Evolutionary conservation across 768 basidiomycete genomes (phyloP).

Genomic region (Cystofilobasidium ferigula): DNA sequence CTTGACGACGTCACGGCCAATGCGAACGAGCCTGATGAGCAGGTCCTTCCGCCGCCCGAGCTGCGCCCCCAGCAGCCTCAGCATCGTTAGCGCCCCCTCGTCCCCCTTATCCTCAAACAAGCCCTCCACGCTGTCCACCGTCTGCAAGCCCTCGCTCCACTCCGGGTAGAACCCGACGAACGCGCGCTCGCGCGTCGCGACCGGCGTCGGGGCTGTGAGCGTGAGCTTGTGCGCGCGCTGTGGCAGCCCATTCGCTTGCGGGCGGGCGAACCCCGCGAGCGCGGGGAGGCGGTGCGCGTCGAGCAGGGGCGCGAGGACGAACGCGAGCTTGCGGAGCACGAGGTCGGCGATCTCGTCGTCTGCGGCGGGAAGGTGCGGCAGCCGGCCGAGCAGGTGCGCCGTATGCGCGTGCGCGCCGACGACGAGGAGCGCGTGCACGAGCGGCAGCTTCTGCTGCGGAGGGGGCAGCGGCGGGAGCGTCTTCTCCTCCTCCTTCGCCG

Average conservation of each 20-base stretch:
- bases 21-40: constrained; percentile 64
- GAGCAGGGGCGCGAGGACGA: constrained; percentile 61
- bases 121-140: constrained; percentile 56
- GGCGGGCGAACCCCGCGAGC: background rate
- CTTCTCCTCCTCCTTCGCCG: constrained; percentile 22
- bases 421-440: constrained; percentile 68
- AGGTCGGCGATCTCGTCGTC: constrained; percentile 77
- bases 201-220: constrained; percentile 66
- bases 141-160: constrained; percentile 62
- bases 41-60: constrained; percentile 66
- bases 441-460: constrained; percentile 62
- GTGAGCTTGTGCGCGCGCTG: constrained; percentile 43
- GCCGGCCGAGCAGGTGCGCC: constrained; percentile 65
- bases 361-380: constrained; percentile 72
- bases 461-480: constrained; percentile 29
- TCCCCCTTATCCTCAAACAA: constrained; percentile 47
- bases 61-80: constrained; percentile 69
- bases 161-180: constrained; percentile 86
- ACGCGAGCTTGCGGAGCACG: constrained; percentile 60
- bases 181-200: constrained; percentile 58
- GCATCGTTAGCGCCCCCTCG: constrained; percentile 47
- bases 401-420: constrained; percentile 73
- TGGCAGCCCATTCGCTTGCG: background rate
- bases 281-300: constrained; percentile 15
- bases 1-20: constrained; percentile 48